Conservation (phyloP, 805 yeast genomes). For the Candida orba region DNA sequence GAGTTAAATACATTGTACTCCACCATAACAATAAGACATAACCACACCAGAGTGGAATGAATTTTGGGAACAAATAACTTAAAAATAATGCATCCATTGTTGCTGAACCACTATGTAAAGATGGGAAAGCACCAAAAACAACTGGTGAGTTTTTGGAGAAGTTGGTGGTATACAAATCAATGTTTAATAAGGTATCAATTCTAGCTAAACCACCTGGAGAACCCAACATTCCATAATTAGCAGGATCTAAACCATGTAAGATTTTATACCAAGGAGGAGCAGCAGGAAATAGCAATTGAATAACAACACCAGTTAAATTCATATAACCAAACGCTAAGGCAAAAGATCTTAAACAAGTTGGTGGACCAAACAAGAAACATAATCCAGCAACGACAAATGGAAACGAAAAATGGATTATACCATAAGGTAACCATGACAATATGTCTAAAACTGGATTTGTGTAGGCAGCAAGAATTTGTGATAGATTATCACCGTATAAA, state of each 20-base stretch:
- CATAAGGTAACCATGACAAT: slow-evolving; percentile 95
- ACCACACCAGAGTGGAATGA: slow-evolving; percentile 54
- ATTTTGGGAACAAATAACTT: slow-evolving; percentile 71
- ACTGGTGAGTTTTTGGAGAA: slow-evolving; percentile 79
- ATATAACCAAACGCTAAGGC: slow-evolving; percentile 93
- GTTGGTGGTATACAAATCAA: slow-evolving; percentile 76
- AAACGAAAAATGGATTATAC: slow-evolving; percentile 80
- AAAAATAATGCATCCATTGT: slow-evolving; percentile 89
- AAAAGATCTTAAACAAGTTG: slow-evolving; percentile 72
- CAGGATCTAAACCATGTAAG: slow-evolving; percentile 79
- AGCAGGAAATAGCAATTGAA: slow-evolving; percentile 80
- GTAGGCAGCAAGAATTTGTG: slow-evolving; percentile 72
- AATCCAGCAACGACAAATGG: slow-evolving; percentile 82
- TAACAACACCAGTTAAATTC: slow-evolving; percentile 79
- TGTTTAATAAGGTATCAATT: slow-evolving; percentile 70
- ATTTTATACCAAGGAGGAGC: slow-evolving; percentile 98
- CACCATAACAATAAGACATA: slow-evolving; percentile 97
- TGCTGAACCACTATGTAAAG: slow-evolving; percentile 91
- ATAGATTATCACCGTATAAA: slow-evolving; percentile 83
- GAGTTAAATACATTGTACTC: slow-evolving; percentile 96
- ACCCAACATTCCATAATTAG: slow-evolving; percentile 85
- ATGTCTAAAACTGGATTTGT: slow-evolving; percentile 63
- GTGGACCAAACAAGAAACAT: slow-evolving; percentile 85
- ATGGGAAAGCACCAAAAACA: slow-evolving; percentile 86
- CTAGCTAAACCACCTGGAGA: slow-evolving; percentile 94